phyloP scores from a whole-genome alignment of 768 basidiomycete genomes.

The Leccinum pellstonianum region DNA sequence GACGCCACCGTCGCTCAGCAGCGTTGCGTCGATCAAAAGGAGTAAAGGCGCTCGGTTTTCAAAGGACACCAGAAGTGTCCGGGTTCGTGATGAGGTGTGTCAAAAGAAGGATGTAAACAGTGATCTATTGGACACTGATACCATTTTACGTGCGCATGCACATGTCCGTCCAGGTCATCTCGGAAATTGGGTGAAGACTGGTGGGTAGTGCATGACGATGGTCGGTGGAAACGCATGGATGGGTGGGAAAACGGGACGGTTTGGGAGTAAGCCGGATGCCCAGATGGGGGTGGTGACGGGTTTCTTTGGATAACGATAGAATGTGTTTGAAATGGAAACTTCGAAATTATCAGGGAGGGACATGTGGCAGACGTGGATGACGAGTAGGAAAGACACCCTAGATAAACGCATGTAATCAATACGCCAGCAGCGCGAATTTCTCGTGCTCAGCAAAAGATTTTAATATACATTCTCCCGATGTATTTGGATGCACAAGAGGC shows the following conservation, averaged over 20 bases:
- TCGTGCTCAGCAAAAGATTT: conserved; percentile 10
- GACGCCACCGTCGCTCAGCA: conserved; percentile 10
- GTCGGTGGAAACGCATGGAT: conserved; percentile 4
- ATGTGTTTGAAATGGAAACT: conserved; percentile 8
- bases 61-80: conserved; percentile 4
- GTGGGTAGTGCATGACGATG: conserved; percentile 11
- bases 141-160: conserved; percentile 7
- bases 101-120: conserved; percentile 1
- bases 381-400: conserved; percentile 9
- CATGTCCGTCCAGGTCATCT: conserved; percentile 7
- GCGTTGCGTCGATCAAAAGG: conserved; percentile 9
- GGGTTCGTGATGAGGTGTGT: not conserved
- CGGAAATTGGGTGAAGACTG: conserved; percentile 20
- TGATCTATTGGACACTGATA: conserved; percentile 1
- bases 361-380: conserved; percentile 6
- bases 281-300: conserved; percentile 9
- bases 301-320: conserved; percentile 9
- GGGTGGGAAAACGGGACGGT: conserved; percentile 4
- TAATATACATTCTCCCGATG: not conserved
- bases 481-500: not conserved
- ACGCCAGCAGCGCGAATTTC: not conserved
- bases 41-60: conserved; percentile 5
- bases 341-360: conserved; percentile 12
- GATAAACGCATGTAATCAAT: conserved; percentile 12
- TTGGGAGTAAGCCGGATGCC: not conserved